Conservation (phyloP, 2,329 filamentous ascomycete genomes). For the Rutstroemia sp. region DNA sequence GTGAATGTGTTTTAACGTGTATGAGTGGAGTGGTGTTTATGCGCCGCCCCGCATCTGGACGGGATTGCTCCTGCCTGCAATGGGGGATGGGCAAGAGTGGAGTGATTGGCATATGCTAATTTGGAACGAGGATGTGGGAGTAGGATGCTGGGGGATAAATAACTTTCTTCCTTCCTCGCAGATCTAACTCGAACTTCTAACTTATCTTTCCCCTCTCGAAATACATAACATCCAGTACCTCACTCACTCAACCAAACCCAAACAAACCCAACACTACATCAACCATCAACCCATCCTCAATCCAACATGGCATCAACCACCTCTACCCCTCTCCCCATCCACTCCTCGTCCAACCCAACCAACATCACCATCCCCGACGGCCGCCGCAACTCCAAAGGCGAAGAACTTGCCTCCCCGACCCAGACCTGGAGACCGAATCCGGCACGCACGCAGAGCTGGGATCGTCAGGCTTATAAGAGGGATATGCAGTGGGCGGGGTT, state of each 20-base stretch:
- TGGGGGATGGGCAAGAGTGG: too few relatives aligned
- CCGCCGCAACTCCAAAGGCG: conserved; percentile 20
- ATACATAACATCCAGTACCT: not conserved
- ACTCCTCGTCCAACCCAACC: not conserved
- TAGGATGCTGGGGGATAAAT: too few relatives aligned
- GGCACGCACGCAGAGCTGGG: conserved; percentile 22
- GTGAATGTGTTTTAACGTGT: too few relatives aligned
- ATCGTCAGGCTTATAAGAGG: conserved; percentile 25
- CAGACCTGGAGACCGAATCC: conserved; percentile 24
- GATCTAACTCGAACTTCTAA: not conserved
- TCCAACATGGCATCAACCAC: not conserved
- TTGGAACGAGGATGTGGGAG: too few relatives aligned
- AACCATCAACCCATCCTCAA: not conserved
- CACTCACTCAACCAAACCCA: not conserved
- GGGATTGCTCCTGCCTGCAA: too few relatives aligned
- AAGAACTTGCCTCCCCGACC: conserved; percentile 14
- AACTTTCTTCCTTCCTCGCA: too few relatives aligned
- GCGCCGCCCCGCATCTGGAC: too few relatives aligned
- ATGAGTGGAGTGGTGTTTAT: too few relatives aligned
- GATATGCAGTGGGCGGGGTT: conserved; percentile 10
- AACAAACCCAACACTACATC: not conserved
- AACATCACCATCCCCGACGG: conserved; percentile 17
- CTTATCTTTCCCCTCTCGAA: not conserved
- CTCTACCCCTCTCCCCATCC: too few relatives aligned
- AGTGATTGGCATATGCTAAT: too few relatives aligned